Conservation (phyloP, 2,329 filamentous ascomycete genomes). For the Ophiostoma pallidulum region DNA sequence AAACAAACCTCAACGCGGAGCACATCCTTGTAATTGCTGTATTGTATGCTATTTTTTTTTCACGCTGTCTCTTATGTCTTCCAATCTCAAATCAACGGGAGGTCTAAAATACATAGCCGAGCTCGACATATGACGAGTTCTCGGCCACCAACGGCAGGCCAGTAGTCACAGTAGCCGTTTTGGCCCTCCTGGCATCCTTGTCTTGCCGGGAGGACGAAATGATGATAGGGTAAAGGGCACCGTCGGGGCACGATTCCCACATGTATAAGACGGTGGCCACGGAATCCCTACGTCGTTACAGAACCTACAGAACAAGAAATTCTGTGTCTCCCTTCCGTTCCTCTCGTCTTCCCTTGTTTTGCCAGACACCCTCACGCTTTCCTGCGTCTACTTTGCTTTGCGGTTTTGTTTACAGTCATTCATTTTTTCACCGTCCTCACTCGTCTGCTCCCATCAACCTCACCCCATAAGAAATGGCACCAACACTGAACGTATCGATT, state of each 20-base stretch:
- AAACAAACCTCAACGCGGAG: too few relatives aligned
- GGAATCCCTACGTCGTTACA: neutral
- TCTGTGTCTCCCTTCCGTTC: too few relatives aligned
- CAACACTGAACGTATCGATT: neutral
- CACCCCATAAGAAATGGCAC: neutral
- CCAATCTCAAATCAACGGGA: neutral
- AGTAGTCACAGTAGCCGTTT: neutral
- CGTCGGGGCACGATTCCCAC: neutral
- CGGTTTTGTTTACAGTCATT: neutral
- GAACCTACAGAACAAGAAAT: too few relatives aligned
- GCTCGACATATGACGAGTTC: constrained; percentile 5
- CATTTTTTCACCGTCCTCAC: neutral
- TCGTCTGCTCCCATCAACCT: neutral
- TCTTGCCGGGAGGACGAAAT: neutral
- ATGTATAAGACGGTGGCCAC: neutral
- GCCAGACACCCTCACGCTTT: neutral
- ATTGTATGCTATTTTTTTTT: neutral
- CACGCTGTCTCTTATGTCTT: neutral
- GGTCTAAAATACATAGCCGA: constrained; percentile 4
- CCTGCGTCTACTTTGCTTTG: neutral
- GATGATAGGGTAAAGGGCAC: neutral
- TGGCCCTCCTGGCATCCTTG: neutral
- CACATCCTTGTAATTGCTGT: too few relatives aligned
- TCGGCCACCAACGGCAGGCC: neutral
- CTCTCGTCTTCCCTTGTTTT: neutral